Conservation (phyloP, 345 rosid species). For the Hevea brasiliensis region DNA sequence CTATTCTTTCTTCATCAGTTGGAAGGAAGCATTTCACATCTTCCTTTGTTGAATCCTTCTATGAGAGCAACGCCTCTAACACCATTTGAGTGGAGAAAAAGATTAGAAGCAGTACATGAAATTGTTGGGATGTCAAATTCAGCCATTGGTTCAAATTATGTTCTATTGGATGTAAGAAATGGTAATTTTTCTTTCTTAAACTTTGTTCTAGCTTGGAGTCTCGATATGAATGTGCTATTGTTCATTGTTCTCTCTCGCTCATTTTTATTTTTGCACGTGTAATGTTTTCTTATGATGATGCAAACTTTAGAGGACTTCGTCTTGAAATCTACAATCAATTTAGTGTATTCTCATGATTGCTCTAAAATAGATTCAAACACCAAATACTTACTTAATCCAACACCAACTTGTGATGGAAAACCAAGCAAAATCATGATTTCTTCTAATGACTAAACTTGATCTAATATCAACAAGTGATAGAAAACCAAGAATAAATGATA, state of each 20-base stretch:
- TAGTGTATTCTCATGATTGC: no score
- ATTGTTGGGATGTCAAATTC: constrained; percentile 33
- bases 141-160: constrained; percentile 34
- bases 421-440: no score
- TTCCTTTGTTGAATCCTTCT: constrained; percentile 72
- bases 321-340: no score
- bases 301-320: no score
- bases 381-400: no score
- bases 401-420: no score
- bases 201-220: constrained; percentile 8
- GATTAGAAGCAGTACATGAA: constrained; percentile 45
- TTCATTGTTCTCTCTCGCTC: background rate
- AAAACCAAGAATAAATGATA: no score
- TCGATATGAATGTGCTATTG: background rate
- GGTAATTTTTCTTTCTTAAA: constrained; percentile 41
- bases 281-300: no score
- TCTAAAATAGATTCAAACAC: no score
- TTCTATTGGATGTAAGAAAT: constrained; percentile 83
- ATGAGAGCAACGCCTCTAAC: constrained; percentile 72
- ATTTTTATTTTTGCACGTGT: background rate
- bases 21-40: constrained; percentile 80
- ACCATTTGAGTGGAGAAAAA: constrained; percentile 84
- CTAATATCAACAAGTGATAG: no score
- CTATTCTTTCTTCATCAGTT: constrained; percentile 40
- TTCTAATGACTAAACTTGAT: no score